phyloP scores from a whole-genome alignment of 1,284 basidiomycete species.

The Ganoderma sinense region DNA sequence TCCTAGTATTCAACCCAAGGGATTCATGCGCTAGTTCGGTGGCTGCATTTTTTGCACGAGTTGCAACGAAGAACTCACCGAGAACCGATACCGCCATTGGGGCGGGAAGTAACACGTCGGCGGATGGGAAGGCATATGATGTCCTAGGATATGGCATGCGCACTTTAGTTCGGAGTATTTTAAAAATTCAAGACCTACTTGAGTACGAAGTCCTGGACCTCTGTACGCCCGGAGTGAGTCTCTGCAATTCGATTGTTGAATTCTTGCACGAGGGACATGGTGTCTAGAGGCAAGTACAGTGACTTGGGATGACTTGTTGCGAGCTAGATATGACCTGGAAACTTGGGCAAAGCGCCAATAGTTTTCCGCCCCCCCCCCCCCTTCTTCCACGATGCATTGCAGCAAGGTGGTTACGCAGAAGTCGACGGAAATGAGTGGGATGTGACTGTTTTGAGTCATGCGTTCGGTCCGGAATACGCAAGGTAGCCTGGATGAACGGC shows the following conservation, averaged over 20 bases:
- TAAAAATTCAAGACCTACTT: background rate
- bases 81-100: slow-evolving; percentile 21
- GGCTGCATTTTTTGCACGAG: background rate
- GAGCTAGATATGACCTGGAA: background rate
- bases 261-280: slow-evolving; percentile 13
- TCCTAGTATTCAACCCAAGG: background rate
- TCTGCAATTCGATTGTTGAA: slow-evolving; percentile 14
- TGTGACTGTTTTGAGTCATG: background rate
- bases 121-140: slow-evolving; percentile 19
- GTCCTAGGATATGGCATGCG: background rate
- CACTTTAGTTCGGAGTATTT: background rate
- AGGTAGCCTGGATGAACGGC: background rate
- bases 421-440: background rate
- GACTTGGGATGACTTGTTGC: background rate
- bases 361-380: too few species aligned
- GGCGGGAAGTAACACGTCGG: slow-evolving; percentile 19
- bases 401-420: background rate
- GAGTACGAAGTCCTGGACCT: slow-evolving; percentile 15
- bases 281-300: background rate
- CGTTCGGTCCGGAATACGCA: background rate
- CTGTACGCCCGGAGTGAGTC: slow-evolving; percentile 14
- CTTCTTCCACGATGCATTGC: background rate
- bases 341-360: background rate
- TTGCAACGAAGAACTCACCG: background rate
- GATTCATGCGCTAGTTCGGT: background rate